A percentile compares a stretch with the other conserved stretches of the same genome.
phyloP scores from a whole-genome alignment of 1,139 yeast species.

The Geotrichum restrictum region DNA sequence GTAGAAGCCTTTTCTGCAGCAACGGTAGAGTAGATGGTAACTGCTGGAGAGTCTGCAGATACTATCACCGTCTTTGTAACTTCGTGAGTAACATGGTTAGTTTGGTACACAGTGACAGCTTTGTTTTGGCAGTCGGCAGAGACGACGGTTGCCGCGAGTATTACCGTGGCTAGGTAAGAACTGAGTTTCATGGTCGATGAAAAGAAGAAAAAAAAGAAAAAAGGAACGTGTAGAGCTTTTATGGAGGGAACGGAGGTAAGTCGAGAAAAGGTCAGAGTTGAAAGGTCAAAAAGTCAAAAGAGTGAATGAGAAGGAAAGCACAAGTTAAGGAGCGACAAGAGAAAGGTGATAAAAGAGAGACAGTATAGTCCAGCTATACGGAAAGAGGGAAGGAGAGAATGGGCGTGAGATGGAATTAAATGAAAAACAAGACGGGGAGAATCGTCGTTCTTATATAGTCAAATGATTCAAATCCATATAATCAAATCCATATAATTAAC shows the following conservation, averaged over 20 bases:
- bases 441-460: neutral
- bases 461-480: too few relatives aligned
- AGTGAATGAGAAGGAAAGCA: neutral
- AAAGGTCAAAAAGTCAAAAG: neutral
- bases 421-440: neutral
- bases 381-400: too few relatives aligned
- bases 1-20: neutral
- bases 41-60: slow-evolving; percentile 4
- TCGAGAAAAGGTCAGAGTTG: neutral
- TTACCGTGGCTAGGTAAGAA: neutral
- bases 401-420: neutral
- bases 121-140: neutral
- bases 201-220: slow-evolving; percentile 1
- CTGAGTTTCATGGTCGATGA: neutral
- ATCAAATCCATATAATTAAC: too few relatives aligned
- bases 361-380: neutral
- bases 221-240: neutral
- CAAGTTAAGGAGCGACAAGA: slow-evolving; percentile 1
- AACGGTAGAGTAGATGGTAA: too few relatives aligned
- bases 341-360: neutral
- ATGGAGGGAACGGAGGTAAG: slow-evolving; percentile 2
- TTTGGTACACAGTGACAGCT: neutral
- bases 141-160: neutral
- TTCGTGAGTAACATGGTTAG: neutral
- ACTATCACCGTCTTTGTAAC: slow-evolving; percentile 13